A percentile compares a stretch with the other conserved stretches of the same genome.
Evolutionary conservation across 208 protist species (phyloP).

Genomic region (Ichthyophonus hoferi): DNA sequence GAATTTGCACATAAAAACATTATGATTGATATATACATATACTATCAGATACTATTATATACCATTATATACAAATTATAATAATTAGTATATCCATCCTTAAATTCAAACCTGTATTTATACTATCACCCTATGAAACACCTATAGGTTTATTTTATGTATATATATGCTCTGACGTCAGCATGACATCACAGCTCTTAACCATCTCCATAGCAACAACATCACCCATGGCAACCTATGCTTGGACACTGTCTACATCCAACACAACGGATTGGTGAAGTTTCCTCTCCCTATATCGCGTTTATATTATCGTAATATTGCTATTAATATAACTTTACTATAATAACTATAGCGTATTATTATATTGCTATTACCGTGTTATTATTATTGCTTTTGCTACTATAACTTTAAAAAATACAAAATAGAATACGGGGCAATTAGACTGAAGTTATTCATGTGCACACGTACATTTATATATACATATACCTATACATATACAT

Average conservation of each 20-base stretch:
- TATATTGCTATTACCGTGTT: neutral
- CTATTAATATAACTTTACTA: neutral
- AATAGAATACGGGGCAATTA: too few species aligned
- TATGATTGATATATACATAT: too few species aligned
- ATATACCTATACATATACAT: neutral
- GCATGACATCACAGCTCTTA: slow-evolving; percentile 13
- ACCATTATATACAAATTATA: too few species aligned
- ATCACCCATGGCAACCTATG: slow-evolving; percentile 42
- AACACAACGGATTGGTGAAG: slow-evolving; percentile 28
- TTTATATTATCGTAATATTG: neutral
- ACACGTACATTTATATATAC: neutral
- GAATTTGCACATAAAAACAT: too few species aligned
- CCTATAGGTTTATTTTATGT: too few species aligned
- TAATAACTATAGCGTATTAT: neutral
- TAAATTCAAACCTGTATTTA: too few species aligned
- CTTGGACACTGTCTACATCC: slow-evolving; percentile 33
- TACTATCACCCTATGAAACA: too few species aligned
- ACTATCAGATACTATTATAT: too few species aligned
- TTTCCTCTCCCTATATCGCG: neutral
- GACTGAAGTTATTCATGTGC: too few species aligned
- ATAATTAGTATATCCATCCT: too few species aligned
- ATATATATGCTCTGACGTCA: too few species aligned
- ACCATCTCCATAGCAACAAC: slow-evolving; percentile 18
- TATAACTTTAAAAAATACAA: too few species aligned
- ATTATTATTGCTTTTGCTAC: neutral